Percentiles rank a stretch among this genome's conserved stretches.
Conservation (phyloP, 176 grass and related monocot genomes). For the Metroxylon sagu region DNA sequence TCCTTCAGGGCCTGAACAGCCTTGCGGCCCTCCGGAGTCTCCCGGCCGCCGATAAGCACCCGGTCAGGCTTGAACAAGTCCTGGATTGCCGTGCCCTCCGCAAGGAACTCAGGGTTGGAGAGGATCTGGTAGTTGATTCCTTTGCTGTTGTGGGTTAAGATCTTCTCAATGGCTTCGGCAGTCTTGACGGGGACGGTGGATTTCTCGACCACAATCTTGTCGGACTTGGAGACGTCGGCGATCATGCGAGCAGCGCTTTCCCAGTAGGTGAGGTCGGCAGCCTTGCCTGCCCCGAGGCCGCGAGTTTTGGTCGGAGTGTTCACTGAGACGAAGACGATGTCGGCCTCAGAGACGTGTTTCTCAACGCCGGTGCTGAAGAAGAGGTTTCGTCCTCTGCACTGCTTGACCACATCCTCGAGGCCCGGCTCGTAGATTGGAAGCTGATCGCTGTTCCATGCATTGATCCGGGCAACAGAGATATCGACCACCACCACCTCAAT, state of each 20-base stretch:
- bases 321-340: conserved; percentile 25
- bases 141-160: conserved; percentile 58
- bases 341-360: conserved; percentile 3
- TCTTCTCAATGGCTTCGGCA: conserved; percentile 56
- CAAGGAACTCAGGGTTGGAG: conserved; percentile 63
- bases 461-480: conserved; percentile 9
- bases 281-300: conserved; percentile 59
- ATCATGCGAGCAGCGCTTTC: conserved; percentile 69
- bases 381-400: conserved; percentile 12
- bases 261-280: conserved; percentile 61
- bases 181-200: conserved; percentile 39
- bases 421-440: conserved; percentile 17
- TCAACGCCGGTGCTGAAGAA: conserved; percentile 20
- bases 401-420: conserved; percentile 10
- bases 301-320: conserved; percentile 66
- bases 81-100: conserved; percentile 51
- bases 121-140: conserved; percentile 65
- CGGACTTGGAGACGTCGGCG: conserved; percentile 47
- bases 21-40: conserved; percentile 43
- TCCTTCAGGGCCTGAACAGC: conserved; percentile 49
- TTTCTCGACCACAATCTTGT: conserved; percentile 68
- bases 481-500: conserved; percentile 14
- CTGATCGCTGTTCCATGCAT: conserved; percentile 18
- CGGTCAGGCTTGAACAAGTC: conserved; percentile 54
- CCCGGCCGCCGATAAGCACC: conserved; percentile 53